phyloP scores from a whole-genome alignment of 2,329 filamentous ascomycete species.

The Blastomyces percursus region DNA sequence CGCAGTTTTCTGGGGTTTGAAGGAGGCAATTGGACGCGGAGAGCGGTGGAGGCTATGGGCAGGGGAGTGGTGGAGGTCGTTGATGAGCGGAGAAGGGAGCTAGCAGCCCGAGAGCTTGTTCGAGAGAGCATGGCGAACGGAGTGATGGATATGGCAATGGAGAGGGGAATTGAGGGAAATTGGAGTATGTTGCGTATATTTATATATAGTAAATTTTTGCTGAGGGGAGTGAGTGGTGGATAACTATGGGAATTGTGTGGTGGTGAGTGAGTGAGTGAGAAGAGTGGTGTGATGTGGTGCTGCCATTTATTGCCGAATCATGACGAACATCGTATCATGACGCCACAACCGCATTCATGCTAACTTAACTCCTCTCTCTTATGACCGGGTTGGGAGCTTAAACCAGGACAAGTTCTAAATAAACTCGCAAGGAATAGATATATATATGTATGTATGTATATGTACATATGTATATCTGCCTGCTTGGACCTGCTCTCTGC shows the following conservation, averaged over 20 bases:
- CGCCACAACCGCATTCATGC: too few species aligned
- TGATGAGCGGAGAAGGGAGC: conserved; percentile 21
- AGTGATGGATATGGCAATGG: neutral
- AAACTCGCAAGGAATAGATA: neutral
- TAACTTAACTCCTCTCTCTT: neutral
- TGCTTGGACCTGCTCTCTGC: neutral
- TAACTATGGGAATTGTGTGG: too few species aligned
- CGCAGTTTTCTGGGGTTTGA: neutral
- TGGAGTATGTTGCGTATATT: neutral
- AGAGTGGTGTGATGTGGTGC: neutral
- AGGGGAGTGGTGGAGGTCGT: conserved; percentile 12
- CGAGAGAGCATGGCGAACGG: conserved; percentile 31
- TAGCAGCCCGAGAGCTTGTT: conserved; percentile 32
- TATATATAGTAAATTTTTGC: neutral
- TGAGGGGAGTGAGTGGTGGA: neutral
- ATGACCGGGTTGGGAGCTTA: neutral
- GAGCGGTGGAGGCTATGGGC: conserved; percentile 5
- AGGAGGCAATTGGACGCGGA: conserved; percentile 6
- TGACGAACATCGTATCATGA: neutral
- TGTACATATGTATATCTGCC: neutral
- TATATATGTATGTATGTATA: neutral
- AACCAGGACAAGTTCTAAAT: neutral
- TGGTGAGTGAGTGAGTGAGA: neutral
- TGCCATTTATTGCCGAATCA: neutral
- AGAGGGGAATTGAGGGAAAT: neutral